Evolutionary conservation across 495 filamentous ascomycete genomes (phyloP).

Genomic region (Aspergillus wentii): DNA sequence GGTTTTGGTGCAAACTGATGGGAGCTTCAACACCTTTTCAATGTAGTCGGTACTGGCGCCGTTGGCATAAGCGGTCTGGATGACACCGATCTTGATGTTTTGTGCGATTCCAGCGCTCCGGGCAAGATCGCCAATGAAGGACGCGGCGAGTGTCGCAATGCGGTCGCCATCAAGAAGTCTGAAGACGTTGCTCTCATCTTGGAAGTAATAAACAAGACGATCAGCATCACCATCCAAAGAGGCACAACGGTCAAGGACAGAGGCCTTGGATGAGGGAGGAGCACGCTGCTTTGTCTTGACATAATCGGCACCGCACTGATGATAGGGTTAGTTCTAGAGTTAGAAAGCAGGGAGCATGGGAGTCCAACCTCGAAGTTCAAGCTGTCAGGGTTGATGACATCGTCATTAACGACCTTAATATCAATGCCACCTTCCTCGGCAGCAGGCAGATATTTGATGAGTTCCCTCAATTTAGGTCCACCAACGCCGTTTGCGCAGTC

Average conservation of each 20-base stretch:
- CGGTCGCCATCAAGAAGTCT: slow-evolving; percentile 92
- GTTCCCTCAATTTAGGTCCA: slow-evolving; percentile 81
- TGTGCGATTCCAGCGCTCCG: slow-evolving; percentile 71
- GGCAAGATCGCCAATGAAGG: slow-evolving; percentile 87
- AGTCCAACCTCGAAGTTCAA: slow-evolving; percentile 81
- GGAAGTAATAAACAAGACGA: slow-evolving; percentile 91
- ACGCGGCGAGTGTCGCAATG: slow-evolving; percentile 89
- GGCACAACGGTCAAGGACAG: slow-evolving; percentile 72
- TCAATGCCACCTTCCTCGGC: slow-evolving; percentile 61
- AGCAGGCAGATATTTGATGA: slow-evolving; percentile 75
- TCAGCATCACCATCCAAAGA: slow-evolving; percentile 96
- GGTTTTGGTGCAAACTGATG: slow-evolving; percentile 87
- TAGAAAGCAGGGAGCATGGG: not conserved
- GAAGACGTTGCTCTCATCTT: slow-evolving; percentile 75
- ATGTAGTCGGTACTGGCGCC: slow-evolving; percentile 93
- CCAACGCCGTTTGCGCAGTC: slow-evolving; percentile 98
- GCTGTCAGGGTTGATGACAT: slow-evolving; percentile 79
- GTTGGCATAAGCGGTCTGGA: slow-evolving; percentile 98
- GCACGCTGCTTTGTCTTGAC: slow-evolving; percentile 95
- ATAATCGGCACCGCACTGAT: slow-evolving; percentile 88
- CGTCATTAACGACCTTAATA: slow-evolving; percentile 85
- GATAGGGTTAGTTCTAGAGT: slow-evolving; percentile 11
- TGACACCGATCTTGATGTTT: slow-evolving; percentile 81
- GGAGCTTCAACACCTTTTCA: slow-evolving; percentile 78
- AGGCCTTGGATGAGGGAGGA: slow-evolving; percentile 75